These are phyloP conservation scores for Solanum bukasovii DNA, from an alignment of 257 asterid species.

Conservation along the genomic window DNA sequence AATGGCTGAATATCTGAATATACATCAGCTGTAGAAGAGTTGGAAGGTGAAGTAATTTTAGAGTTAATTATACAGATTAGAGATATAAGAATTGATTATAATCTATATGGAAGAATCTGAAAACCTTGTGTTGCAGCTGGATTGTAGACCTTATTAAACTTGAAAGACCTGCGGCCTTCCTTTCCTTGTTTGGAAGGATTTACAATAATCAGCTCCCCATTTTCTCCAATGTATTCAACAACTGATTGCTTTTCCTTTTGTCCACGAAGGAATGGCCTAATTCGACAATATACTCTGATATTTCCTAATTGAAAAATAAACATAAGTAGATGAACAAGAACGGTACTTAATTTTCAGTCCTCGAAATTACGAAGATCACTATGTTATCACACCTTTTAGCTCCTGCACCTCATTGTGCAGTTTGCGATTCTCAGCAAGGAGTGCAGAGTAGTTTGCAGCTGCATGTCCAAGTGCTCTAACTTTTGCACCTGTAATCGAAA, in stretches of 20 bases:
- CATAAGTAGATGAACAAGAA: background rate
- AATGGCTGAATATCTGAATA: constrained; percentile 68
- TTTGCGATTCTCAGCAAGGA: constrained; percentile 59
- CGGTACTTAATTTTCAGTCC: background rate
- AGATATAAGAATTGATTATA: background rate
- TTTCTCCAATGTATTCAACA: constrained; percentile 66
- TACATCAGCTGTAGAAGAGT: constrained; percentile 51
- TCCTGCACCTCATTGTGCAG: constrained; percentile 75
- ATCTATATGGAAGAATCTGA: background rate
- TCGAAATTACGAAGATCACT: background rate
- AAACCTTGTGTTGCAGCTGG: constrained; percentile 38
- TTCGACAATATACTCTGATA: constrained; percentile 82
- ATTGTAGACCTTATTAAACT: constrained; percentile 45
- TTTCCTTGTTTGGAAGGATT: constrained; percentile 52
- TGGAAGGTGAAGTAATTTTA: background rate
- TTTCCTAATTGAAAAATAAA: constrained; percentile 38
- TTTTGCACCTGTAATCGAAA: constrained; percentile 27
- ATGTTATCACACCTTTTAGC: constrained; percentile 51
- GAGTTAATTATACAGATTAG: background rate
- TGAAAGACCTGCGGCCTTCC: constrained; percentile 33
- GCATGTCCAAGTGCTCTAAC: constrained; percentile 40
- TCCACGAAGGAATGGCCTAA: constrained; percentile 79
- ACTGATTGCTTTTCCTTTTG: constrained; percentile 59
- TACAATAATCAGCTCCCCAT: constrained; percentile 49
- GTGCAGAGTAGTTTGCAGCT: constrained; percentile 37